Percentiles rank a stretch among this genome's conserved stretches.
Conservation (phyloP, 2,329 filamentous ascomycete genomes). For the Talaromyces sp. region DNA sequence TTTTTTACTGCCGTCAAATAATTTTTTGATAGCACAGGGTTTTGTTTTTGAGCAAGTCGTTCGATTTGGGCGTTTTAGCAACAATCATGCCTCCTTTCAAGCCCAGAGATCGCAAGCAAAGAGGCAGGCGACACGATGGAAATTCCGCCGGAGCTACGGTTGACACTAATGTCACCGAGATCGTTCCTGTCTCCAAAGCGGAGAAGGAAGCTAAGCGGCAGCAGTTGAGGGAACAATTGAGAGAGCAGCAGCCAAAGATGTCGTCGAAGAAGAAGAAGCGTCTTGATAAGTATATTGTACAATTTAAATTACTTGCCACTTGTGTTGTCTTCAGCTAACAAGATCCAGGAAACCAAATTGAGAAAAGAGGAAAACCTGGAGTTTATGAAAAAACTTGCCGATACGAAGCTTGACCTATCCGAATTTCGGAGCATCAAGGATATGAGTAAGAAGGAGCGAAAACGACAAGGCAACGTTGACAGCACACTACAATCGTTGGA, state of each 20-base stretch:
- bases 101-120: constrained; percentile 58
- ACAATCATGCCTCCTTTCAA: constrained; percentile 47
- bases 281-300: constrained; percentile 64
- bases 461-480: constrained; percentile 35
- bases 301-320: constrained; percentile 20
- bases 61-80: neutral
- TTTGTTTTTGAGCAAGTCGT: constrained; percentile 19
- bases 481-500: constrained; percentile 53
- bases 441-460: constrained; percentile 56
- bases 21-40: constrained; percentile 16
- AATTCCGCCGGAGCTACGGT: constrained; percentile 32
- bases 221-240: constrained; percentile 53
- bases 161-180: constrained; percentile 45
- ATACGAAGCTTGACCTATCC: constrained; percentile 75
- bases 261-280: constrained; percentile 64
- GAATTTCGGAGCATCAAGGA: constrained; percentile 73
- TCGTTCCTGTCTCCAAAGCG: constrained; percentile 46
- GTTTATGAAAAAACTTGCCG: constrained; percentile 76
- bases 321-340: neutral
- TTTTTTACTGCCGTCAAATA: constrained; percentile 20
- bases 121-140: constrained; percentile 37
- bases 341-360: constrained; percentile 71
- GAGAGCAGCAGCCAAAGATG: constrained; percentile 53
- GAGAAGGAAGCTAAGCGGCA: constrained; percentile 53
- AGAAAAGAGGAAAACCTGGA: constrained; percentile 88